phyloP scores from a whole-genome alignment of 2,329 filamentous ascomycete genomes.

The Fusarium humuli region DNA sequence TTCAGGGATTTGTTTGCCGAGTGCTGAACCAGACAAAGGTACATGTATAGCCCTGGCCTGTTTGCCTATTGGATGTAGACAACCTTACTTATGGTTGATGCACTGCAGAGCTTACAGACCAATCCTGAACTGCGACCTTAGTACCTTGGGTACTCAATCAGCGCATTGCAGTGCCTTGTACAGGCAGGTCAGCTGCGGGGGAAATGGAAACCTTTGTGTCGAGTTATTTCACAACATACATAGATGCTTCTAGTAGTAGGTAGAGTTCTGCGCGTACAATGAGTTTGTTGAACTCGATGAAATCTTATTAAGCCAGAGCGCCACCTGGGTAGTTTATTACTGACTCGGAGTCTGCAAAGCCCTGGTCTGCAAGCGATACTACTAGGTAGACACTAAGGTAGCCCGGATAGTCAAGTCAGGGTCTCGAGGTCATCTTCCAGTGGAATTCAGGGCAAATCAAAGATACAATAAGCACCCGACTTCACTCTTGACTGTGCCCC shows the following conservation, averaged over 20 bases:
- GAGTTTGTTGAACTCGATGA: not conserved
- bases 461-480: not conserved
- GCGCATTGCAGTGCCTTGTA: not conserved
- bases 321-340: not conserved
- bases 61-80: not conserved
- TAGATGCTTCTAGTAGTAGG: not conserved
- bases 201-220: not conserved
- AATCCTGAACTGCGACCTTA: not conserved
- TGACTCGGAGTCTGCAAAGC: slow-evolving; percentile 19
- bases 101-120: slow-evolving; percentile 2
- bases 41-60: not conserved
- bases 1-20: not conserved
- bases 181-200: slow-evolving; percentile 1
- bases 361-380: not conserved
- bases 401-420: not conserved
- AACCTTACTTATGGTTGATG: not conserved
- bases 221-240: not conserved
- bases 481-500: slow-evolving; percentile 3
- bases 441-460: slow-evolving; percentile 30
- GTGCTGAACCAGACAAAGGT: not conserved
- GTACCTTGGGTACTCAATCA: not conserved
- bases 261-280: not conserved
- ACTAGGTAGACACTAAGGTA: not conserved
- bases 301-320: not conserved
- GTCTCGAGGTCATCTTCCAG: slow-evolving; percentile 17